Evolutionary conservation across 768 basidiomycete genomes (phyloP), one percentile per base, ranked within the genome.

Genomic region (Rhizopogon roseolus): DNA sequence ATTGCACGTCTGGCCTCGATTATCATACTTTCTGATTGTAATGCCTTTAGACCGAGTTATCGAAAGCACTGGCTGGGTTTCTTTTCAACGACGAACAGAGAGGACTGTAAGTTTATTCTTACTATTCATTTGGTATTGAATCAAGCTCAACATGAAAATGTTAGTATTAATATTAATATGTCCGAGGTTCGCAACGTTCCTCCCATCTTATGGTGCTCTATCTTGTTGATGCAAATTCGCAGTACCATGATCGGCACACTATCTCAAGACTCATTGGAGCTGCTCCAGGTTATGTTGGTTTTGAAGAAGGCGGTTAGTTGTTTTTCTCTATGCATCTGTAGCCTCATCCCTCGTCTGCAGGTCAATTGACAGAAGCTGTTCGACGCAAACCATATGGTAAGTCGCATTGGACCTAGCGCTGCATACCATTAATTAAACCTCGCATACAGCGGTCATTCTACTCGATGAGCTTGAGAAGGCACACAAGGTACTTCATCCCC

Each of bases 191-290:
- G 60, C 45, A 13, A n/a, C n/a, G n/a, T n/a, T n/a, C n/a, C n/a
- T n/a, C 22, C 22, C 22, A 3, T 22, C 22, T 22, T 22, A 22
- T 22, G 22, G 22, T 22, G 22, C 22, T 11, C 27, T 54, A 11
- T 25, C 37, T 9, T 13, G 38, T 8, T 46, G 38, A 42, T 13
- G 0, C 10, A 13, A n/a, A 4, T 37, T 37, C 48, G n/a, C 68
- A 92, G 80, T 97, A 89, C 62, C 90, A 92, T 49, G 94, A 95
- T 59, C 82, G 93, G 51, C 92, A 98, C 64, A 93, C 92, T 0
- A 86, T 98, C 50, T 91, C 92, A 0, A 79, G 93, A 4, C 74
- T 98, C 22, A 92, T 98, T 49, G 96, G 95, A 52, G 90, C 93
- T 2, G 90, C 93, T 0, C 92, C 95, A 7, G 95, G 95, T 4